A percentile compares a stretch with the other conserved stretches of the same genome.
These are phyloP conservation scores for Cytidiella melzeri DNA, from an alignment of 768 basidiomycete genomes.

Conservation along the genomic window DNA sequence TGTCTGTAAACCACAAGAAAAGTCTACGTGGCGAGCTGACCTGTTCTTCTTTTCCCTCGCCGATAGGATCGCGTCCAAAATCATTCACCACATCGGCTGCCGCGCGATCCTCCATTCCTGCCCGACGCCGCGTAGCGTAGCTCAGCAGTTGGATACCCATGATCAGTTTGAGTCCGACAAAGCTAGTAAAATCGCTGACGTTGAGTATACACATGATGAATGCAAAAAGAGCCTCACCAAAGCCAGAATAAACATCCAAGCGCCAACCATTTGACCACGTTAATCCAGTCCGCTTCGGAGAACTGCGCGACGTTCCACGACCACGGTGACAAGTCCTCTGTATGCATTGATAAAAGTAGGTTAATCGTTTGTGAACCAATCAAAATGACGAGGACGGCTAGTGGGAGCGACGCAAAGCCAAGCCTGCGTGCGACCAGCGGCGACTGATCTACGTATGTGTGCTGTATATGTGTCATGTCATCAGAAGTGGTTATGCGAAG, in stretches of 20 bases:
- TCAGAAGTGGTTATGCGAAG: not conserved
- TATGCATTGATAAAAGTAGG: slow-evolving; percentile 45
- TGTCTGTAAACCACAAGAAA: not conserved
- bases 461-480: slow-evolving; percentile 34
- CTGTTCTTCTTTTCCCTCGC: slow-evolving; percentile 83
- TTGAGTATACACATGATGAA: not conserved
- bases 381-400: slow-evolving; percentile 77
- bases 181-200: slow-evolving; percentile 37
- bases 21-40: slow-evolving; percentile 37
- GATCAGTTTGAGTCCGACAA: slow-evolving; percentile 86
- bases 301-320: slow-evolving; percentile 31
- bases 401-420: slow-evolving; percentile 88
- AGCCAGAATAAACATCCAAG: slow-evolving; percentile 74
- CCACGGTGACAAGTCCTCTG: slow-evolving; percentile 36
- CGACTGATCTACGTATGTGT: slow-evolving; percentile 92
- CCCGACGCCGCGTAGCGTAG: slow-evolving; percentile 69
- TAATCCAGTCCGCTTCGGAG: slow-evolving; percentile 42
- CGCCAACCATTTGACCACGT: slow-evolving; percentile 58
- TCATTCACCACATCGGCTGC: slow-evolving; percentile 76
- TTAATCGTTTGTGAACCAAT: slow-evolving; percentile 68
- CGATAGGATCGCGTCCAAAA: slow-evolving; percentile 86
- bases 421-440: slow-evolving; percentile 90
- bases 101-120: slow-evolving; percentile 73
- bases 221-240: slow-evolving; percentile 49
- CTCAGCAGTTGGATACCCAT: slow-evolving; percentile 83